Percentiles rank a stretch among this genome's conserved stretches.
Conservation (phyloP, 106 monocot species). For the Vanilla planifolia region DNA sequence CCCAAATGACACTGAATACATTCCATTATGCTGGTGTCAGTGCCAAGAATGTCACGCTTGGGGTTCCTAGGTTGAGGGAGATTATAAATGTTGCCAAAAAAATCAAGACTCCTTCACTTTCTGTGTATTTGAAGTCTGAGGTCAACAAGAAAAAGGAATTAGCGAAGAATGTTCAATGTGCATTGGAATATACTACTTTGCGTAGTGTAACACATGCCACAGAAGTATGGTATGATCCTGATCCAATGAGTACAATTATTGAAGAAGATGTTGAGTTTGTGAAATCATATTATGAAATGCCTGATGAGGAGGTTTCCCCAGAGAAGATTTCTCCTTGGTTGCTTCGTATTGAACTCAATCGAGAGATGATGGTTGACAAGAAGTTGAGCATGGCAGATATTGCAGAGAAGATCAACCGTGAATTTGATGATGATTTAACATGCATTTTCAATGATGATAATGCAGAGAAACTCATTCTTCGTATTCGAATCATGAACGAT, state of each 20-base stretch:
- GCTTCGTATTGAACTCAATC: conserved; percentile 50
- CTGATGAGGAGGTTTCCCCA: conserved; percentile 90
- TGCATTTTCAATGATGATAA: conserved; percentile 98
- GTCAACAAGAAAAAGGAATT: conserved; percentile 73
- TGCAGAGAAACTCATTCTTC: conserved; percentile 88
- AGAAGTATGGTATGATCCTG: conserved; percentile 98
- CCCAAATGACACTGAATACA: conserved; percentile 98
- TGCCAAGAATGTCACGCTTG: conserved; percentile 99
- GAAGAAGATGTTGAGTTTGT: conserved; percentile 99
- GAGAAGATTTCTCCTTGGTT: conserved; percentile 99
- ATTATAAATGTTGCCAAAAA: conserved; percentile 99
- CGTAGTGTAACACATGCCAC: conserved; percentile 97
- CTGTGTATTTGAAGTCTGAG: conserved; percentile 82
- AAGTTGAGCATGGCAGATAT: conserved; percentile 96
- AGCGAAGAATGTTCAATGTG: conserved; percentile 97
- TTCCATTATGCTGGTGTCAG: conserved; percentile 99
- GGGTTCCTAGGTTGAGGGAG: conserved; percentile 94
- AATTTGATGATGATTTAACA: conserved; percentile 87
- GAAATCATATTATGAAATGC: conserved; percentile 97
- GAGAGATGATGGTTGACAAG: conserved; percentile 97
- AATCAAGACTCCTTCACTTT: conserved; percentile 97
- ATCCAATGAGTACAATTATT: conserved; percentile 87
- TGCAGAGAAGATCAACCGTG: conserved; percentile 89
- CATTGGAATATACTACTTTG: conserved; percentile 91
- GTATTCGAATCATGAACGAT: conserved; percentile 91